phyloP scores from a whole-genome alignment of 371 early-diverging fungal genomes.

The Dichotomocladium elegans region DNA sequence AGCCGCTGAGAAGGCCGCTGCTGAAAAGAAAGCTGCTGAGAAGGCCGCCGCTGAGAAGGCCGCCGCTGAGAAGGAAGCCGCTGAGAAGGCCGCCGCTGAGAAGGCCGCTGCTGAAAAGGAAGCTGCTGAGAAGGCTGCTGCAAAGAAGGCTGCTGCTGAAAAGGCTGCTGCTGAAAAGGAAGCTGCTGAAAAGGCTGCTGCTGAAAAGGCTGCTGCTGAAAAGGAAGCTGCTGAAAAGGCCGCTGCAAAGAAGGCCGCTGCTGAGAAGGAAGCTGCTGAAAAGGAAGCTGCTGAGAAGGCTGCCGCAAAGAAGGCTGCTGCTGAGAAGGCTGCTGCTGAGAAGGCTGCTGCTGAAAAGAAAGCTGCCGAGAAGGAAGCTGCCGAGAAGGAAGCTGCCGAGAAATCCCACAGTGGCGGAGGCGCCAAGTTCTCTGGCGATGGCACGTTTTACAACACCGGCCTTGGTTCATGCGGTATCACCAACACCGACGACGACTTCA shows the following conservation, averaged over 20 bases:
- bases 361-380: too few species aligned
- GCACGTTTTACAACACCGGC: slow-evolving; percentile 26
- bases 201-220: background rate
- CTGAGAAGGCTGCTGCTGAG: too few species aligned
- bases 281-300: background rate
- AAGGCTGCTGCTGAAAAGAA: too few species aligned
- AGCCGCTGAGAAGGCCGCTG: background rate
- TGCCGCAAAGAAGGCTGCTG: background rate
- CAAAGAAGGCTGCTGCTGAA: too few species aligned
- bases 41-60: background rate
- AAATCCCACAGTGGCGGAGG: background rate
- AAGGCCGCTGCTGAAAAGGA: background rate
- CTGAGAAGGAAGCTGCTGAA: background rate
- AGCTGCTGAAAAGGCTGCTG: too few species aligned
- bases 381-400: background rate
- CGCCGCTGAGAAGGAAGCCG: background rate
- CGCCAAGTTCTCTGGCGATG: slow-evolving; percentile 29
- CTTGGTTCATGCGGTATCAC: slow-evolving; percentile 31
- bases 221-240: background rate
- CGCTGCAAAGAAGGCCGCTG: background rate
- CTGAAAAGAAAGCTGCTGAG: background rate
- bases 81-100: background rate
- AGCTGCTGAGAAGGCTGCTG: background rate
- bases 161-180: too few species aligned
- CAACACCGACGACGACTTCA: slow-evolving; percentile 17